These are phyloP conservation scores for Melastoma malabathricum DNA, from an alignment of 345 rosid genomes.

Conservation along the genomic window DNA sequence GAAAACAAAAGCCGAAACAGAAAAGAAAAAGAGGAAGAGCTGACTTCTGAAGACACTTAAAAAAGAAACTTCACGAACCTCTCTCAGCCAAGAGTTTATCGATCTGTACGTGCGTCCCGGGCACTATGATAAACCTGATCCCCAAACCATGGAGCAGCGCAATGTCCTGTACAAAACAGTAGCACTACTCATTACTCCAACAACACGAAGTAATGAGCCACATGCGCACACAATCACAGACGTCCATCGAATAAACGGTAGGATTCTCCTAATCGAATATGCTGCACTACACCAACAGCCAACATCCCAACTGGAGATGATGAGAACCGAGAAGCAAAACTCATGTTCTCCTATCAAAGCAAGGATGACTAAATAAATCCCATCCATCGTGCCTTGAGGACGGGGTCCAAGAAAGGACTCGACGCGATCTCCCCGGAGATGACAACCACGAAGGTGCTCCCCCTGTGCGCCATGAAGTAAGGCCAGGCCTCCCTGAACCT, in stretches of 20 bases:
- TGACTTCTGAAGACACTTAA: neutral
- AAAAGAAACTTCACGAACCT: constrained; percentile 25
- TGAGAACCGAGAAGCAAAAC: neutral
- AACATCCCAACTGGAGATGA: too few relatives aligned
- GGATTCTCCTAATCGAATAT: too few relatives aligned
- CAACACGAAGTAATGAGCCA: neutral
- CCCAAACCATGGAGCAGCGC: constrained; percentile 90
- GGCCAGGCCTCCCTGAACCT: constrained; percentile 99
- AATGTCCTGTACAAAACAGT: constrained; percentile 49
- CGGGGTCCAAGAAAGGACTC: constrained; percentile 42
- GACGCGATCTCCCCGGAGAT: constrained; percentile 56
- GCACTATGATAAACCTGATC: constrained; percentile 67
- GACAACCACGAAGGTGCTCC: constrained; percentile 58
- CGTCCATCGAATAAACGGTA: too few relatives aligned
- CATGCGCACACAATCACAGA: neutral
- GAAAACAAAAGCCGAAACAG: neutral
- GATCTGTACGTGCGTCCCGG: constrained; percentile 82
- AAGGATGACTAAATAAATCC: neutral
- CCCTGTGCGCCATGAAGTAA: constrained; percentile 79
- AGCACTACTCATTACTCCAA: neutral
- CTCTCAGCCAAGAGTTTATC: constrained; percentile 70
- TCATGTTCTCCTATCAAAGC: neutral
- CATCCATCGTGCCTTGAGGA: constrained; percentile 44
- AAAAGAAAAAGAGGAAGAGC: neutral
- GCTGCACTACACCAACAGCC: too few relatives aligned